phyloP scores from a whole-genome alignment of 1,284 basidiomycete genomes.

The Microbotryum violaceum region DNA sequence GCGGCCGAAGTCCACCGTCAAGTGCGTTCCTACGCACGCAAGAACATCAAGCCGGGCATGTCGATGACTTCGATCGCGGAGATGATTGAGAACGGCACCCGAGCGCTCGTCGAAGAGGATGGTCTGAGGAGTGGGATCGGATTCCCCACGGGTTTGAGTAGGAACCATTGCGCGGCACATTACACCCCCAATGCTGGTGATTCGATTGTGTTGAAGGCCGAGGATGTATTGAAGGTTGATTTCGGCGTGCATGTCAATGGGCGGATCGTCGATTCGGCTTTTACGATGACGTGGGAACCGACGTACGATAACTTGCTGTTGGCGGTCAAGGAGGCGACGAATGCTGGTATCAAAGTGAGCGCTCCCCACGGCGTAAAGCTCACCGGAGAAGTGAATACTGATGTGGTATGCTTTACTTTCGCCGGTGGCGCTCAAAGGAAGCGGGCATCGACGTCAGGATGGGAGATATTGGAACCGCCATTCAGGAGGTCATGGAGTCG shows the following conservation, averaged over 20 bases:
- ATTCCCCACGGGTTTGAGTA: constrained; percentile 91
- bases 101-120: constrained; percentile 83
- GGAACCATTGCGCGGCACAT: constrained; percentile 94
- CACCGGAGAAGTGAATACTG: not conserved
- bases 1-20: constrained; percentile 95
- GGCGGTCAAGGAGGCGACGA: constrained; percentile 88
- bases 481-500: constrained; percentile 98
- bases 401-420: not conserved
- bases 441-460: constrained; percentile 93
- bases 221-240: constrained; percentile 94
- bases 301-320: constrained; percentile 83
- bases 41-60: constrained; percentile 86
- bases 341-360: constrained; percentile 72
- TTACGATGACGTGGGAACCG: constrained; percentile 82
- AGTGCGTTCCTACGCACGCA: constrained; percentile 72
- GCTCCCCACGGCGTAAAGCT: not conserved
- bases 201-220: constrained; percentile 68
- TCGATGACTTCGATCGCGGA: constrained; percentile 90
- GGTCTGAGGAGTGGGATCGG: constrained; percentile 81
- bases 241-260: constrained; percentile 96
- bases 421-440: constrained; percentile 52
- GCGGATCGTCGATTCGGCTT: constrained; percentile 89
- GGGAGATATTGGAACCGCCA: constrained; percentile 82
- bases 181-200: constrained; percentile 96
- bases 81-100: constrained; percentile 81